Evolutionary conservation across 805 yeast genomes (phyloP).

Genomic region (Spathaspora hagerdaliae): DNA sequence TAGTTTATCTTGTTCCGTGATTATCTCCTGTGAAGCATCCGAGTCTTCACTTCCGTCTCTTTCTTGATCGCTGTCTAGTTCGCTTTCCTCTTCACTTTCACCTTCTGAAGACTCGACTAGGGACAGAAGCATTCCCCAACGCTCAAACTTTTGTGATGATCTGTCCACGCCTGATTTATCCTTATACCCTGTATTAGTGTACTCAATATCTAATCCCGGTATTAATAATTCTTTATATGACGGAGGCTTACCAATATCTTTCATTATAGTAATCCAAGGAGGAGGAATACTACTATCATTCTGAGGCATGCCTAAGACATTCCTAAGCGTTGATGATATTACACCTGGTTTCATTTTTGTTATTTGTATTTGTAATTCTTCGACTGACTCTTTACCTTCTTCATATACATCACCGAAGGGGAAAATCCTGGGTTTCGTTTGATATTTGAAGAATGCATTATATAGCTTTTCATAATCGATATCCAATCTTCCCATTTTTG

Average conservation of each 20-base stretch:
- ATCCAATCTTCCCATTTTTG: conserved; percentile 81
- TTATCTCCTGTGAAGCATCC: conserved; percentile 34
- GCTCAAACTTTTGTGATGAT: conserved; percentile 7
- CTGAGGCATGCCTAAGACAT: conserved; percentile 65
- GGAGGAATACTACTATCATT: conserved; percentile 45
- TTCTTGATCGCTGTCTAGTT: conserved; percentile 19
- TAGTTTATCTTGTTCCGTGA: conserved; percentile 35
- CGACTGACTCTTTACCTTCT: conserved; percentile 64
- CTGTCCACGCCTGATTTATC: conserved; percentile 11
- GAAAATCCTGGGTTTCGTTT: conserved; percentile 65
- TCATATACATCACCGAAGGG: conserved; percentile 73
- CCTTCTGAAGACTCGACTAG: conserved; percentile 22
- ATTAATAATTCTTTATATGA: conserved; percentile 64
- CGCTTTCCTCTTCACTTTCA: conserved; percentile 43
- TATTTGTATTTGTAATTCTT: conserved; percentile 33
- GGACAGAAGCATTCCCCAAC: conserved; percentile 35
- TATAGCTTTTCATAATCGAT: conserved; percentile 78
- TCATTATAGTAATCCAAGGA: conserved; percentile 79
- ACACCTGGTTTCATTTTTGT: conserved; percentile 60
- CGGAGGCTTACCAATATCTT: conserved; percentile 76
- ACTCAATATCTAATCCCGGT: conserved; percentile 41
- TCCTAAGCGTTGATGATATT: conserved; percentile 55
- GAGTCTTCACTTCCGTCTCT: conserved; percentile 32
- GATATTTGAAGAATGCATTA: conserved; percentile 83
- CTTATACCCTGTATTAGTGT: conserved; percentile 32